These are phyloP conservation scores for Nicotiana tabacum DNA, from an alignment of 257 asterid genomes.

Conservation along the genomic window DNA sequence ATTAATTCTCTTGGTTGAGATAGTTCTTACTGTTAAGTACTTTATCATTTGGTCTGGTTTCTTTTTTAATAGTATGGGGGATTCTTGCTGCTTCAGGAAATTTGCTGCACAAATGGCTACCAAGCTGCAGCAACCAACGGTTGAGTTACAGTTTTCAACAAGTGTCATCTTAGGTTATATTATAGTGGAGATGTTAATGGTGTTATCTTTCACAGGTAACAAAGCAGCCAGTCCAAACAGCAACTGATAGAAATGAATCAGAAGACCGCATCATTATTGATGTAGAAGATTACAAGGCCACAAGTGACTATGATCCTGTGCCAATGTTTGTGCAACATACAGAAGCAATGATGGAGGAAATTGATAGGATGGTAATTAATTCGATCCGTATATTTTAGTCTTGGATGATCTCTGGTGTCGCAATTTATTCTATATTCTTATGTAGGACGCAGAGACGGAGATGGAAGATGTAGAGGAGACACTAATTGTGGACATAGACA, in stretches of 20 bases:
- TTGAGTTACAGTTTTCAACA: slow-evolving; percentile 30
- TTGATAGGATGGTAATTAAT: slow-evolving; percentile 54
- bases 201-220: slow-evolving; percentile 19
- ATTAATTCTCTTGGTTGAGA: not conserved
- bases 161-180: not conserved
- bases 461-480: slow-evolving; percentile 49
- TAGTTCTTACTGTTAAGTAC: not conserved
- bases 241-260: slow-evolving; percentile 15
- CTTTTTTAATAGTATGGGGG: not conserved
- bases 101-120: slow-evolving; percentile 54
- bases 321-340: slow-evolving; percentile 73
- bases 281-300: slow-evolving; percentile 29
- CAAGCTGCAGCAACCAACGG: slow-evolving; percentile 28
- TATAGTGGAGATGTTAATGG: not conserved
- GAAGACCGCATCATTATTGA: slow-evolving; percentile 34
- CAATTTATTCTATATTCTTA: not conserved
- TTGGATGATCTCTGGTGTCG: not conserved
- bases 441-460: slow-evolving; percentile 45
- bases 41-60: slow-evolving; percentile 6
- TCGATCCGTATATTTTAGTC: not conserved
- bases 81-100: slow-evolving; percentile 30
- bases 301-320: slow-evolving; percentile 31
- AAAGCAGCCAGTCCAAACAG: slow-evolving; percentile 26
- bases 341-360: slow-evolving; percentile 73
- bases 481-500: slow-evolving; percentile 48